Percentiles rank a stretch among this genome's conserved stretches.
Evolutionary conservation across 2,329 filamentous ascomycete species (phyloP).

Genomic region (Thermoascus crustaceus): DNA sequence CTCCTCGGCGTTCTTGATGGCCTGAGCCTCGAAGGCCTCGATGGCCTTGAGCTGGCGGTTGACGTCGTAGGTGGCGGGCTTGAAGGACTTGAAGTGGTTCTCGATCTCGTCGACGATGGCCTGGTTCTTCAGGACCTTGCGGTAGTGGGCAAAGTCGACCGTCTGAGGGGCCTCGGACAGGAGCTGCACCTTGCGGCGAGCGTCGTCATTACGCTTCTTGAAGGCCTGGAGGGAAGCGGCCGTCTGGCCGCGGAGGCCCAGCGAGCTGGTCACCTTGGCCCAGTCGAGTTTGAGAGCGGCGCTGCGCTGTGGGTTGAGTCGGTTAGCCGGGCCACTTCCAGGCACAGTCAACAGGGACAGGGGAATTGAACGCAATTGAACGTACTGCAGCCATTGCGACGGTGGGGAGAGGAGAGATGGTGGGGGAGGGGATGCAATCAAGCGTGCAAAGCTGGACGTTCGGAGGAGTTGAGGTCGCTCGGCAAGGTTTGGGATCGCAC

Average conservation of each 20-base stretch:
- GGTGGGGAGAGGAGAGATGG: conserved; percentile 17
- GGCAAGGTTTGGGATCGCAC: conserved; percentile 32
- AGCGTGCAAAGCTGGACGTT: conserved; percentile 28
- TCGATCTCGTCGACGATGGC: conserved; percentile 94
- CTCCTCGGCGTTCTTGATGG: conserved; percentile 90
- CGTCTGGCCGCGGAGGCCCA: conserved; percentile 93
- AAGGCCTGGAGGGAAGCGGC: conserved; percentile 85
- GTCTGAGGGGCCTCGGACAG: conserved; percentile 77
- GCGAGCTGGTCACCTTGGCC: conserved; percentile 86
- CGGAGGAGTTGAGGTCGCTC: conserved; percentile 27
- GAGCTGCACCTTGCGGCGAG: conserved; percentile 80
- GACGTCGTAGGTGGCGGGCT: conserved; percentile 89
- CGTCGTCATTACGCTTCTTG: conserved; percentile 99
- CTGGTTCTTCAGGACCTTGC: conserved; percentile 87
- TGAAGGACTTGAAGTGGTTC: conserved; percentile 85
- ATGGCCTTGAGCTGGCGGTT: conserved; percentile 93
- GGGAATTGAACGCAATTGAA: conserved; percentile 8
- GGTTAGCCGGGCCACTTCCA: conserved; percentile 14
- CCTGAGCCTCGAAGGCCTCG: conserved; percentile 94
- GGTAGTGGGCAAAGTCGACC: conserved; percentile 93
- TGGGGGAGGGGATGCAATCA: conserved; percentile 22
- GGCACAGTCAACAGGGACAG: background rate
- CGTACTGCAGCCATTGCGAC: conserved; percentile 38
- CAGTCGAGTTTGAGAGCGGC: conserved; percentile 99
- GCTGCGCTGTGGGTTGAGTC: conserved; percentile 64